Percentiles rank a stretch among this genome's conserved stretches.
Conservation (phyloP, 257 asterid genomes). For the Solanum tarapatanum region DNA sequence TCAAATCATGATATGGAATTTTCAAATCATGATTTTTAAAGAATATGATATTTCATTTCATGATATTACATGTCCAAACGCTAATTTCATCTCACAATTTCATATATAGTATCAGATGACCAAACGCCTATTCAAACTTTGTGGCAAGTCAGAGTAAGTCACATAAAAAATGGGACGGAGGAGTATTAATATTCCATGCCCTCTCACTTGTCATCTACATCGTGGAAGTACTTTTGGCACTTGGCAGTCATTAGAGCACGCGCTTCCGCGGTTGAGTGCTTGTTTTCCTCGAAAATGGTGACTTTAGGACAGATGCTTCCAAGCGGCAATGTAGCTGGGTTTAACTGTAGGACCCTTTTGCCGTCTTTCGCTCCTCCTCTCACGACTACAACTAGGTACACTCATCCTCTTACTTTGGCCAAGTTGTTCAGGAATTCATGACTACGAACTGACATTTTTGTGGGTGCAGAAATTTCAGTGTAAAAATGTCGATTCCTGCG, state of each 20-base stretch:
- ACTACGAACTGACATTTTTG: not conserved
- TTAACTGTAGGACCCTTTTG: not conserved
- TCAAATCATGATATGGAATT: too few relatives aligned
- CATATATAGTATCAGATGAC: too few relatives aligned
- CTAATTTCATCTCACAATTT: rapidly evolving
- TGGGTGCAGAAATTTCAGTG: conserved; percentile 21
- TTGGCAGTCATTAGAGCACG: not conserved
- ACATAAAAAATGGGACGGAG: too few relatives aligned
- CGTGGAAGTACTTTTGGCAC: too few relatives aligned
- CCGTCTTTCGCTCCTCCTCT: not conserved
- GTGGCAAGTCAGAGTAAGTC: too few relatives aligned
- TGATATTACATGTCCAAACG: rapidly evolving
- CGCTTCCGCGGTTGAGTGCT: not conserved
- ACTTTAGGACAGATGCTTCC: not conserved
- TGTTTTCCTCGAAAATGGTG: not conserved
- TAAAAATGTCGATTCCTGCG: conserved; percentile 31
- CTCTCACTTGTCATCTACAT: not conserved
- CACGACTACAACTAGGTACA: not conserved
- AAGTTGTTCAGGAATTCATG: not conserved
- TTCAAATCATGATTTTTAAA: too few relatives aligned
- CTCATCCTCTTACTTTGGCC: not conserved
- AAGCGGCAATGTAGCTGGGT: not conserved
- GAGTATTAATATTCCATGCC: not conserved
- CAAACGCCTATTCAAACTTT: too few relatives aligned
- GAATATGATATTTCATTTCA: too few relatives aligned